Percentiles rank a stretch among this genome's conserved stretches.
phyloP scores from a whole-genome alignment of 805 yeast genomes.

The Cyberlindnera galapagoensis region DNA sequence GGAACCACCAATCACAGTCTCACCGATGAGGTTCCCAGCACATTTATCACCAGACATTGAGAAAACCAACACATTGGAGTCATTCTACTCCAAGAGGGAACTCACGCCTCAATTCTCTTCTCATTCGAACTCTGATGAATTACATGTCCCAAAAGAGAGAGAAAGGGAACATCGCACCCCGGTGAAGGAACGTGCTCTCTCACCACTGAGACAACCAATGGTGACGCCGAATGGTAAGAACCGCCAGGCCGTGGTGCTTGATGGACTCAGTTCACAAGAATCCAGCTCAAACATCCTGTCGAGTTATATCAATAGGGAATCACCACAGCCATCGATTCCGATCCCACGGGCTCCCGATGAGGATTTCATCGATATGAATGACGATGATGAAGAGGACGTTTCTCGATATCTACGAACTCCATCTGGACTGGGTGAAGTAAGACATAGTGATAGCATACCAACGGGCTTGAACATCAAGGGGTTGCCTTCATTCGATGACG shows the following conservation, averaged over 20 bases:
- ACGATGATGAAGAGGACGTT: slow-evolving; percentile 13
- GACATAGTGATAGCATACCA: slow-evolving; percentile 18
- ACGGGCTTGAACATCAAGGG: slow-evolving; percentile 20
- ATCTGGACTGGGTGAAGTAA: slow-evolving; percentile 14
- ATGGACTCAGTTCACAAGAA: slow-evolving; percentile 16
- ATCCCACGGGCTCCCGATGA: slow-evolving; percentile 10
- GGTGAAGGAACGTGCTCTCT: slow-evolving; percentile 2
- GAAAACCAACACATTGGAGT: not conserved
- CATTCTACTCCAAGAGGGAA: not conserved
- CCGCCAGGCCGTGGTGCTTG: slow-evolving; percentile 22
- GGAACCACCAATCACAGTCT: slow-evolving; percentile 17
- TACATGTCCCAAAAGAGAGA: not conserved
- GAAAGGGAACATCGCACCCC: too few relatives aligned
- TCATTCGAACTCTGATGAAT: not conserved
- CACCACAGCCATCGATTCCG: slow-evolving; percentile 18
- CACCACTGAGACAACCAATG: slow-evolving; percentile 15
- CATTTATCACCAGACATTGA: slow-evolving; percentile 6
- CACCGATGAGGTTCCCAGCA: slow-evolving; percentile 14
- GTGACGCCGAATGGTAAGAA: slow-evolving; percentile 20
- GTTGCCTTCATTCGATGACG: slow-evolving; percentile 14
- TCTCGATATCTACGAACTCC: slow-evolving; percentile 11
- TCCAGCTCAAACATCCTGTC: slow-evolving; percentile 21
- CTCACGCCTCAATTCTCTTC: too few relatives aligned
- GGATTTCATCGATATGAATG: slow-evolving; percentile 16
- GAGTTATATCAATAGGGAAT: slow-evolving; percentile 17